Base-by-base conservation (phyloP, 1,139 yeast genomes). In the Sporopachydermia cereana region DNA sequence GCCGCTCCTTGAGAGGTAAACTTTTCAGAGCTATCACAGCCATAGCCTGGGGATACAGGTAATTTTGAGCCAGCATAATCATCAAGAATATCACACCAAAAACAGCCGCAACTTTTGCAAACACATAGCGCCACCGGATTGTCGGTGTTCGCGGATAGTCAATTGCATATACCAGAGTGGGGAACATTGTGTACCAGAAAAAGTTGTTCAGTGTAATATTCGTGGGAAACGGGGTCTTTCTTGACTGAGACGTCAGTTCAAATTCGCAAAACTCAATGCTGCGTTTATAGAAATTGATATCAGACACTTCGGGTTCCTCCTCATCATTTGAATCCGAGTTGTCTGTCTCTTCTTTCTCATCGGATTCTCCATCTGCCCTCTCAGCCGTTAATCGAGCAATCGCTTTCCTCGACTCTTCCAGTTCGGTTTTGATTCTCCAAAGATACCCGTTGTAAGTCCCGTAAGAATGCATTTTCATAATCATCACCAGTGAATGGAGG, bases 401-500 rank as follows among this genome's bases (percentile, higher is more conserved):
- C 56, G 66, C 46, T 23, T 54, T 54, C 55, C 65, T 53, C 5
- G 86, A 74, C 48, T 67, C 69, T 3, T 67, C 54, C 45, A 82
- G 64, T 53, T 84, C 94, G n/a, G 67, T 63, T 25, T 58, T 55
- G 27, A 82, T 74, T 23, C 62, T 66, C 91, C 95, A 85, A 47
- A 88, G 66, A 58, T 88, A 85, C 0, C 96, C 97, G 58, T 88
- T 88, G 64, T 79, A 89, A 55, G 81, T 85, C 1, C 84, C 85
- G 58, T 79, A 89, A 1, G 96, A 85, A 60, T 89, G 96, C 78
- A 81, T 82, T 59, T 89, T 89, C 97, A 89, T 89, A 51, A 89
- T 61, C 52, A 88, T 66, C 3, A 89, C 96, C 46, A 85, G 67
- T n/a, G 85, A 76, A 60, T 89, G 97, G 47, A 89, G 67, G 48